Percentiles rank a stretch among this genome's conserved stretches.
Conservation (phyloP, 208 protist genomes). For the Porcisia hertigi region DNA sequence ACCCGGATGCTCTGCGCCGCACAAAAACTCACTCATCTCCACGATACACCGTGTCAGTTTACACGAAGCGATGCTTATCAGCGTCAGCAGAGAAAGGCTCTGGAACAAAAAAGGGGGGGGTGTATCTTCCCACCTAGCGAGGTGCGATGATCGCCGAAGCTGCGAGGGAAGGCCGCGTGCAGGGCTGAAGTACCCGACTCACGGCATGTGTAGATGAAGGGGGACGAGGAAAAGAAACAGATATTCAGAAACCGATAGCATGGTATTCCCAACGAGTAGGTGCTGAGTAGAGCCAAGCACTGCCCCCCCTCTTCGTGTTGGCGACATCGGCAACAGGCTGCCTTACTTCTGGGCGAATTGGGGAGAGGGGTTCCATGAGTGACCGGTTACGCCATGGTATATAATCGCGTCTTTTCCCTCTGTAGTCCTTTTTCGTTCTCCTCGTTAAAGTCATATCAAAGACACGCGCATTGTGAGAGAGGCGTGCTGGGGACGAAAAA, state of each 20-base stretch:
- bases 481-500: not conserved
- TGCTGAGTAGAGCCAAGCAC: not conserved
- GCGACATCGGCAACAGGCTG: not conserved
- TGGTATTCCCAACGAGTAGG: not conserved
- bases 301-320: not conserved
- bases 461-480: not conserved
- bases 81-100: not conserved
- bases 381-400: too few species aligned
- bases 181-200: not conserved
- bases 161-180: not conserved
- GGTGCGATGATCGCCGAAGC: not conserved
- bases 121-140: not conserved
- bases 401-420: not conserved
- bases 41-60: not conserved
- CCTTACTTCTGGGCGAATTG: too few species aligned
- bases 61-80: not conserved
- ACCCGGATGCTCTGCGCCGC: not conserved
- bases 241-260: too few species aligned
- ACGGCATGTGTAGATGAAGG: not conserved
- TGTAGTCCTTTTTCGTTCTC: not conserved
- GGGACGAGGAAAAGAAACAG: not conserved
- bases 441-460: not conserved
- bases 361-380: too few species aligned
- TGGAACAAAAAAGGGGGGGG: not conserved
- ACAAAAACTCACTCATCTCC: conserved; percentile 16